These are phyloP conservation scores for Aurifilum marmelostoma DNA, from an alignment of 2,329 filamentous ascomycete genomes.

Conservation along the genomic window DNA sequence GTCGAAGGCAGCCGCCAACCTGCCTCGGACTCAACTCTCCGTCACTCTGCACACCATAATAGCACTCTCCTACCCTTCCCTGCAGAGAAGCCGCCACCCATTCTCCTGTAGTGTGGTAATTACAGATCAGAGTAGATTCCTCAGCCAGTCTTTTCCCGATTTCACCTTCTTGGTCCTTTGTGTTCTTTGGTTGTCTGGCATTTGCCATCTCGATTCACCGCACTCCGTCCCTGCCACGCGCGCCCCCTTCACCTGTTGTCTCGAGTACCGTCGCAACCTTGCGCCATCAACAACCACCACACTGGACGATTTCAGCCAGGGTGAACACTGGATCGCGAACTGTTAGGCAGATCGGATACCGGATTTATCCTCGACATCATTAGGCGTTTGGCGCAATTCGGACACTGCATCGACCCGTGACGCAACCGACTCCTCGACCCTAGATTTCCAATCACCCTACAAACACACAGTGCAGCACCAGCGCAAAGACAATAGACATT, in stretches of 20 bases:
- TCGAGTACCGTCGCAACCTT: slow-evolving; percentile 18
- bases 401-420: slow-evolving; percentile 13
- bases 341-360: slow-evolving; percentile 8
- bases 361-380: slow-evolving; percentile 16
- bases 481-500: slow-evolving; percentile 1
- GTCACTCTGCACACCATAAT: neutral
- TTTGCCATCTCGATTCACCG: slow-evolving; percentile 11
- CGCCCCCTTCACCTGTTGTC: neutral
- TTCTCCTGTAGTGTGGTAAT: neutral
- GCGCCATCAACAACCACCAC: slow-evolving; percentile 13
- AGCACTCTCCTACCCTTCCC: neutral
- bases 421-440: slow-evolving; percentile 11
- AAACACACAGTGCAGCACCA: neutral
- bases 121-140: neutral
- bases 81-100: slow-evolving; percentile 25
- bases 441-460: slow-evolving; percentile 2
- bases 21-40: slow-evolving; percentile 2
- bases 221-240: slow-evolving; percentile 17
- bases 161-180: neutral
- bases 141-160: slow-evolving; percentile 16
- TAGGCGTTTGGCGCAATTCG: neutral
- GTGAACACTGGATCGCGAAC: slow-evolving; percentile 15
- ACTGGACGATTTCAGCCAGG: slow-evolving; percentile 5
- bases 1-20: slow-evolving; percentile 1
- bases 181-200: slow-evolving; percentile 1